Evolutionary conservation across 78 protist species (phyloP).

Genomic region (Creolimax fragrantissima): DNA sequence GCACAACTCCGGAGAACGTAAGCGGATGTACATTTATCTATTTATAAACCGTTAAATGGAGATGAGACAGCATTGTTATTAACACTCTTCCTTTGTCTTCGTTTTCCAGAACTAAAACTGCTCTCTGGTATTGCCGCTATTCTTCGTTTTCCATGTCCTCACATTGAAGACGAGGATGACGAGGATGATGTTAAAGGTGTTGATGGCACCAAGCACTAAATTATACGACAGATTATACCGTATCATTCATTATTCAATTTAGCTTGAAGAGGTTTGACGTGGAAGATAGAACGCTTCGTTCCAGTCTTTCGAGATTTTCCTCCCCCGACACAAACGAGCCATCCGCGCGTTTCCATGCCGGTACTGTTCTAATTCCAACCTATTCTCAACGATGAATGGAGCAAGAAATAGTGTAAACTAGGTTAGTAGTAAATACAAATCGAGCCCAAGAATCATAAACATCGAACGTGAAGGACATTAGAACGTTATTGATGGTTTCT

Average conservation of each 20-base stretch:
- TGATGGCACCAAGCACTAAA: no score
- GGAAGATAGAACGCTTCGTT: background rate
- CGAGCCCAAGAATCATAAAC: background rate
- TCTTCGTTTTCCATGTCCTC: conserved; percentile 73
- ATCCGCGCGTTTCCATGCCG: background rate
- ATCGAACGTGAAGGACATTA: background rate
- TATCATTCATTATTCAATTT: no score
- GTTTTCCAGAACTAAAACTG: conserved; percentile 50
- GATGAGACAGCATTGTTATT: no score
- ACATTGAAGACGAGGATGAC: conserved; percentile 59
- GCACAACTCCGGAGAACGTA: conserved; percentile 85
- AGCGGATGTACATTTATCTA: background rate
- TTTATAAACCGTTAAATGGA: background rate
- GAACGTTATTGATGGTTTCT: background rate
- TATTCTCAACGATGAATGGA: no score
- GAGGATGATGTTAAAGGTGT: no score
- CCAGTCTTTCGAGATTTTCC: background rate
- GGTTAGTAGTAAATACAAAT: no score
- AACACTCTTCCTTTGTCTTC: no score
- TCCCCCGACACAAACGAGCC: background rate
- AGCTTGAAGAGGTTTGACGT: background rate
- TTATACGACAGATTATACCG: no score
- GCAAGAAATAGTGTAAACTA: no score
- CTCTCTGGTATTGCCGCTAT: conserved; percentile 81
- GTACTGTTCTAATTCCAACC: background rate